These are phyloP conservation scores for Alternaria sp. DNA, from an alignment of 2,329 filamentous ascomycete genomes.

Conservation along the genomic window DNA sequence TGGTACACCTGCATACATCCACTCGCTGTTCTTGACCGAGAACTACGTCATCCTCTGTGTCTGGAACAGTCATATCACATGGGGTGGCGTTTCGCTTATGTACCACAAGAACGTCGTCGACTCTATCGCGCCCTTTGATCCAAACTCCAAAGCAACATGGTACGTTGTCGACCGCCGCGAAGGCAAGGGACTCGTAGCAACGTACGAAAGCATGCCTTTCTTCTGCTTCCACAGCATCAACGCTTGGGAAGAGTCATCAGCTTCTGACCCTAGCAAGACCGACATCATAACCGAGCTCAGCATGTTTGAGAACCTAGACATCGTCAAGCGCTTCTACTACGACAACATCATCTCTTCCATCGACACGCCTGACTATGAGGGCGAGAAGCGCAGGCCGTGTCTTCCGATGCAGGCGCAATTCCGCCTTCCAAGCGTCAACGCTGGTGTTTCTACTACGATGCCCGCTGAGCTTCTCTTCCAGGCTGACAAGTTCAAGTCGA, in stretches of 20 bases:
- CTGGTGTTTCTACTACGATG: constrained; percentile 17
- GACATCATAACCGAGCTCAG: constrained; percentile 71
- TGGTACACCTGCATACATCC: constrained; percentile 72
- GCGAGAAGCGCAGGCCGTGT: constrained; percentile 32
- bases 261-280: constrained; percentile 43
- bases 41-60: constrained; percentile 76
- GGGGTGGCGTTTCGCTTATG: constrained; percentile 65
- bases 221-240: constrained; percentile 86
- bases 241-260: constrained; percentile 68
- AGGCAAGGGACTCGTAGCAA: constrained; percentile 69
- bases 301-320: constrained; percentile 67
- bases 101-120: constrained; percentile 73
- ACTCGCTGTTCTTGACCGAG: constrained; percentile 77
- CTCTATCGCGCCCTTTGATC: constrained; percentile 68
- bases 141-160: constrained; percentile 67
- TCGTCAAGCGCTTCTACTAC: constrained; percentile 73
- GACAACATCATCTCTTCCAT: constrained; percentile 38
- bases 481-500: constrained; percentile 53
- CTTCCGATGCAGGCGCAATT: constrained; percentile 40
- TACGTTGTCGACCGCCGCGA: constrained; percentile 72
- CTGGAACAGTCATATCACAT: constrained; percentile 68
- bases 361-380: constrained; percentile 17
- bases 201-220: constrained; percentile 69
- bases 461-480: constrained; percentile 18
- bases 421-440: constrained; percentile 44